phyloP scores from a whole-genome alignment of 805 yeast species.

The Candida anglica region DNA sequence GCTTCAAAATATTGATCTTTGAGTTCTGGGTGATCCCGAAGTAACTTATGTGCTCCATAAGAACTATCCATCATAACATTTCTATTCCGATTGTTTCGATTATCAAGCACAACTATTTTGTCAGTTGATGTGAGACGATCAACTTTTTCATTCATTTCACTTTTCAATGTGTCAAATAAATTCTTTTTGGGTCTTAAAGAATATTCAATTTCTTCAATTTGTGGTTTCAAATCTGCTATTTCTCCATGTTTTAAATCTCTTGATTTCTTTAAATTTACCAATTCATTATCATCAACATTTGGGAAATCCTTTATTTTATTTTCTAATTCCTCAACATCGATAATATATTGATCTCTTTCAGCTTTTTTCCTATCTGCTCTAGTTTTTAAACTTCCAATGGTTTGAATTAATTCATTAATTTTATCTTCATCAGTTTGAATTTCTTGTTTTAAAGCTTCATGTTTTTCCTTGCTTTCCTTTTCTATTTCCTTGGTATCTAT shows the following conservation, averaged over 20 bases:
- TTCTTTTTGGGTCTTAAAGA: slow-evolving; percentile 10
- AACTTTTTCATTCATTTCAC: slow-evolving; percentile 18
- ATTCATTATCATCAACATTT: slow-evolving; percentile 26
- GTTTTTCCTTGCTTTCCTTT: not conserved
- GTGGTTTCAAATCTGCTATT: slow-evolving; percentile 7
- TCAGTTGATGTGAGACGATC: slow-evolving; percentile 42
- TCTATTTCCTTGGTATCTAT: not conserved
- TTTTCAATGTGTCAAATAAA: slow-evolving; percentile 11
- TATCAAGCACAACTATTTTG: slow-evolving; percentile 45
- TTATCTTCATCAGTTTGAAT: slow-evolving; percentile 4
- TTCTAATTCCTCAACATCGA: slow-evolving; percentile 8
- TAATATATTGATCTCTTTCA: slow-evolving; percentile 19
- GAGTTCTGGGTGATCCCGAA: slow-evolving; percentile 35
- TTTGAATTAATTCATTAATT: slow-evolving; percentile 6
- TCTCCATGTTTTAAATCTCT: slow-evolving; percentile 17
- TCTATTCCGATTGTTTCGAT: slow-evolving; percentile 15
- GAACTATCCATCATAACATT: slow-evolving; percentile 40
- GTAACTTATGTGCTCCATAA: slow-evolving; percentile 24
- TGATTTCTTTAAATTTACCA: slow-evolving; percentile 15
- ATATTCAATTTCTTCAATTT: slow-evolving; percentile 7
- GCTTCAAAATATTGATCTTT: slow-evolving; percentile 59
- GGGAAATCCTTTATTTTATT: slow-evolving; percentile 17
- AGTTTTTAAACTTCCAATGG: slow-evolving; percentile 5
- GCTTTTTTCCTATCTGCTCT: slow-evolving; percentile 12
- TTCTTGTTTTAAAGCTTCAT: slow-evolving; percentile 4